These are phyloP conservation scores for Filobasidium uniguttulatum DNA, from an alignment of 1,284 basidiomycete species.

Conservation along the genomic window DNA sequence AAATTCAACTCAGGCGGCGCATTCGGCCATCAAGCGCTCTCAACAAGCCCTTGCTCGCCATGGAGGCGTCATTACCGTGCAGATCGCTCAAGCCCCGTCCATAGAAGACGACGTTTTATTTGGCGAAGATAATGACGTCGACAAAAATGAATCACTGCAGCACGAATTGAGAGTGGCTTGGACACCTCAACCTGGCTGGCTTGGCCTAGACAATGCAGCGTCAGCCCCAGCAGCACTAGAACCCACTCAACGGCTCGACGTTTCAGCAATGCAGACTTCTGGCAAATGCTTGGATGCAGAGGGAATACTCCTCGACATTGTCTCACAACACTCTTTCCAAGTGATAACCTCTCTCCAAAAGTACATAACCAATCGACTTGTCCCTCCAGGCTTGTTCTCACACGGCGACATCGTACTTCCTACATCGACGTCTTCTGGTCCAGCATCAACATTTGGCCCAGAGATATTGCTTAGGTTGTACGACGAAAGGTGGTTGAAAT, in stretches of 20 bases:
- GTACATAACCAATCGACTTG: neutral
- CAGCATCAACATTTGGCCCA: neutral
- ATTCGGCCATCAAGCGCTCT: neutral
- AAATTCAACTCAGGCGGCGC: neutral
- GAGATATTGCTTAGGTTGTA: neutral
- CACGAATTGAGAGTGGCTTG: slow-evolving; percentile 4
- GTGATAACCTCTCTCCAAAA: neutral
- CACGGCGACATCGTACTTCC: neutral
- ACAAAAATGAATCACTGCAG: neutral
- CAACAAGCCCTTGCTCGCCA: neutral
- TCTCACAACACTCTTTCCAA: neutral
- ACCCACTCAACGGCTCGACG: neutral
- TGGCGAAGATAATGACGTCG: neutral
- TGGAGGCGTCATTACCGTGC: slow-evolving; percentile 5
- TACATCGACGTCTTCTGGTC: neutral
- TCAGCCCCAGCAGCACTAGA: neutral
- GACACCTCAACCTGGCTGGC: slow-evolving; percentile 7
- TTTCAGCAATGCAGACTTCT: neutral
- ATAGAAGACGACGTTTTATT: neutral
- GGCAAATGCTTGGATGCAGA: slow-evolving; percentile 6
- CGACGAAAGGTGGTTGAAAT: neutral
- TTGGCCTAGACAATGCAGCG: neutral
- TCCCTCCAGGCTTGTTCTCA: neutral
- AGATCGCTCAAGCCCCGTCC: slow-evolving; percentile 1
- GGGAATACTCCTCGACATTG: slow-evolving; percentile 6